Base-by-base conservation (phyloP, 1,139 yeast genomes). In the Blastobotrys persicus region DNA sequence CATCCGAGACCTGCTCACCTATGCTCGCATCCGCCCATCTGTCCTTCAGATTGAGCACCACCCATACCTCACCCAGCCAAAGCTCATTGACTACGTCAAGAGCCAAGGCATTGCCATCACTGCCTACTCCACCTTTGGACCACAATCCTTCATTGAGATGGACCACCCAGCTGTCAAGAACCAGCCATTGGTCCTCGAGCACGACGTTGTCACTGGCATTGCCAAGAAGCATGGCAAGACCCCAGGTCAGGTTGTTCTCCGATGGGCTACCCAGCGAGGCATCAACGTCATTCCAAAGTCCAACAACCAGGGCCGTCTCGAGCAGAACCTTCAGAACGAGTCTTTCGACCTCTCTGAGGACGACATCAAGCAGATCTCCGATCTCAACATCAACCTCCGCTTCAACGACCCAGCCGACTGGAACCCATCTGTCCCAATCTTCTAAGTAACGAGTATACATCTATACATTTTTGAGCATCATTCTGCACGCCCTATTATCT, bases 41-140 rank as follows among this genome's bases (percentile, higher is more conserved):
- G 88, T 80, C 48, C 77, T 86, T 61, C 96, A 89, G 71, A 85
- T 89, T 65, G 97, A 89, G 74, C 92, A 86, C 71, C 96, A 88
- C 69, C 96, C 96, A 58, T 88, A 87, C 75, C 76, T 88, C 68
- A 87, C 85, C 59, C 96, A 88, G 72, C 79, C 79, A 54, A 75
- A 74, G 58, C 75, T 88, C 65, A 68, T 88, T 55, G 76, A 83
- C 59, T 86, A 71, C 63, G 86, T 78, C 55, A 79, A 85, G 66
- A 61, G 70, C 40, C 70, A 79, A 58, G 82, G 78, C 44, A 79
- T 88, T 62, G 84, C 81, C 52, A 76, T 88, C 62, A 86, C 88
- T 48, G 96, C 85, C 23, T 88, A 88, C 75, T 87, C 95, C 31
- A 70, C 91, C 49, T 76, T 76, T 56, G 75, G 85, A 49, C 88